These are phyloP conservation scores for Remersonia thermophila DNA, from an alignment of 2,329 filamentous ascomycete species.

Conservation along the genomic window DNA sequence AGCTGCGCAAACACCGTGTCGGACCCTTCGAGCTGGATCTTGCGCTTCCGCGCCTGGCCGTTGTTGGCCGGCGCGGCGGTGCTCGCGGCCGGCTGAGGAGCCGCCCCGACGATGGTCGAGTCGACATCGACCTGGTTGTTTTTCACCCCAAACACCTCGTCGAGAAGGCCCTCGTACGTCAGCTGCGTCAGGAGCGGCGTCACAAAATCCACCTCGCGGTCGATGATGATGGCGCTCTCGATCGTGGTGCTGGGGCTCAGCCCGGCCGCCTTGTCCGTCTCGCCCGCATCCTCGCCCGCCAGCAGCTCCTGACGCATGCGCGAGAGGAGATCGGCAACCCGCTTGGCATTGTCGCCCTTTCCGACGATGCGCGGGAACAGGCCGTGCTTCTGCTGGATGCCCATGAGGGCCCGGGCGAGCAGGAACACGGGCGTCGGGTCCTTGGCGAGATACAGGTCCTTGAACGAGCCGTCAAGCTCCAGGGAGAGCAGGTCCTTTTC, in stretches of 20 bases:
- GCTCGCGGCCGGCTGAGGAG: constrained; percentile 37
- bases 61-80: constrained; percentile 32
- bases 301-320: constrained; percentile 85
- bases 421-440: constrained; percentile 86
- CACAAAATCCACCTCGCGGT: constrained; percentile 88
- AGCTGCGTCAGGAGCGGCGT: constrained; percentile 87
- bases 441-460: constrained; percentile 77
- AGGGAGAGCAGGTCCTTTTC: constrained; percentile 86
- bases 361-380: constrained; percentile 90
- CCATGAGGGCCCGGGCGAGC: constrained; percentile 85
- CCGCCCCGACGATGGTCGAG: constrained; percentile 70
- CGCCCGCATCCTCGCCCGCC: constrained; percentile 62
- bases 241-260: constrained; percentile 76
- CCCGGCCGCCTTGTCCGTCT: constrained; percentile 45
- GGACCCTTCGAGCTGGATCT: constrained; percentile 76
- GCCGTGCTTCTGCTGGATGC: constrained; percentile 80
- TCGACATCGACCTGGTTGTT: constrained; percentile 92
- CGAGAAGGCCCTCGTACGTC: constrained; percentile 91
- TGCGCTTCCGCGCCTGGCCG: constrained; percentile 59
- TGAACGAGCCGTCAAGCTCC: constrained; percentile 77
- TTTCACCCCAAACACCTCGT: constrained; percentile 83
- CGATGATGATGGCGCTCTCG: constrained; percentile 87
- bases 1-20: constrained; percentile 83
- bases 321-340: constrained; percentile 71
- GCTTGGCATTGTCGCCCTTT: constrained; percentile 88